Conservation (phyloP, 768 basidiomycete genomes). For the Hysterangium stoloniferum region DNA sequence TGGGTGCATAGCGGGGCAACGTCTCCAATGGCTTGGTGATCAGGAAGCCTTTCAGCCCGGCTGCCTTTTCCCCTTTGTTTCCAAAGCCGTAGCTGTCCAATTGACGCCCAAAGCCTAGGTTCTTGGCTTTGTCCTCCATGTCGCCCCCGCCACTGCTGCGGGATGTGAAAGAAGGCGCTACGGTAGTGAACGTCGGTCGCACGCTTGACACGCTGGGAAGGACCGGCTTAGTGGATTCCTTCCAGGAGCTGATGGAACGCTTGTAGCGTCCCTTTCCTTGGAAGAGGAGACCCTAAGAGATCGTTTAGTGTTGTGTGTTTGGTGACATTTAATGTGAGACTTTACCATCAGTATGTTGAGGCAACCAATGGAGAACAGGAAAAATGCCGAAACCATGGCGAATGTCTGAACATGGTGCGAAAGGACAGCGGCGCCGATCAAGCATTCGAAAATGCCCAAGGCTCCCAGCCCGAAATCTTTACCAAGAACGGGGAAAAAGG, state of each 20-base stretch:
- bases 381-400: constrained; percentile 85
- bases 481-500: constrained; percentile 83
- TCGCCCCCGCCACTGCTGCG: not conserved
- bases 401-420: constrained; percentile 72
- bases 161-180: constrained; percentile 5
- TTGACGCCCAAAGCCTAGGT: constrained; percentile 20
- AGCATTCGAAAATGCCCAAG: constrained; percentile 79
- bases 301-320: not conserved
- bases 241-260: constrained; percentile 58
- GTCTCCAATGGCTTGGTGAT: constrained; percentile 56
- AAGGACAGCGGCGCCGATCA: constrained; percentile 55
- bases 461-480: constrained; percentile 79
- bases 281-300: constrained; percentile 52
- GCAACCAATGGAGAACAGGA: constrained; percentile 88
- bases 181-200: constrained; percentile 3
- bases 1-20: constrained; percentile 50
- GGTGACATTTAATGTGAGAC: not conserved
- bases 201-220: constrained; percentile 5
- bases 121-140: constrained; percentile 9
- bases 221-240: constrained; percentile 10
- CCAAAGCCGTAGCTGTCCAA: constrained; percentile 59
- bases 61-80: constrained; percentile 67
- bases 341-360: constrained; percentile 63
- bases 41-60: constrained; percentile 52
- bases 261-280: constrained; percentile 52